Evolutionary conservation across 2,329 filamentous ascomycete genomes (phyloP), one percentile per base, ranked within the genome.

Genomic region (Coleophoma eucalyptorum): DNA sequence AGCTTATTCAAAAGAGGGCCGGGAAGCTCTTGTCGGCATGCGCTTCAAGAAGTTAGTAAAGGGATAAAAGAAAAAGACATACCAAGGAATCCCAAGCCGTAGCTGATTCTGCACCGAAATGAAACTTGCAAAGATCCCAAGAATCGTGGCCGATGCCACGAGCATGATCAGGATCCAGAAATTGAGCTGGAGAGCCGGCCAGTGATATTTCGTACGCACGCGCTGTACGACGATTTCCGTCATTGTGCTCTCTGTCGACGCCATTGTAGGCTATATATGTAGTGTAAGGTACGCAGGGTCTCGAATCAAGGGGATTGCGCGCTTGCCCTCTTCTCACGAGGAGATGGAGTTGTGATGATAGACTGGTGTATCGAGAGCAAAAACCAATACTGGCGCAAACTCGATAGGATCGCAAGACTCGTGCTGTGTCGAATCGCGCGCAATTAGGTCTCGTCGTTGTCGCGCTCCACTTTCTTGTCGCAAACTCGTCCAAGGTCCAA

Each of bases 151-250:
- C 5, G 80, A 77, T 1, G 80, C 76, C 4, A 82, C 71, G 11
- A 87, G 70, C 78, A 87, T 86, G 57, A 86, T 71, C 46, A 87
- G 71, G 62, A 87, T 80, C 81, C 84, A 86, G 46, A 86, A 68
- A 62, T 86, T 86, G 52, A 87, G 74, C 66, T 84, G 80, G 49
- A 81, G 67, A n/a, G 81, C 80, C 16, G 84, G 84, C 84, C 84
- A 87, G 69, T 83, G 81, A 72, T 87, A 87, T 40, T 64, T 63
- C 12, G 60, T 65, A 37, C 58, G 58, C 5, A 62, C 54, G 12
- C 63, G 58, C 33, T 60, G 58, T 16, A 63, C 41, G 3, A 64
- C 42, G 5, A 62, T 50, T 40, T 63, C 59, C 5, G 61, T 56
- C 46, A 59, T 56, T 3, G 60, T 61, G 40, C 53, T 58, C 41